These are phyloP conservation scores for Aspergillus ruber DNA, from an alignment of 2,329 filamentous ascomycete species.

Conservation along the genomic window DNA sequence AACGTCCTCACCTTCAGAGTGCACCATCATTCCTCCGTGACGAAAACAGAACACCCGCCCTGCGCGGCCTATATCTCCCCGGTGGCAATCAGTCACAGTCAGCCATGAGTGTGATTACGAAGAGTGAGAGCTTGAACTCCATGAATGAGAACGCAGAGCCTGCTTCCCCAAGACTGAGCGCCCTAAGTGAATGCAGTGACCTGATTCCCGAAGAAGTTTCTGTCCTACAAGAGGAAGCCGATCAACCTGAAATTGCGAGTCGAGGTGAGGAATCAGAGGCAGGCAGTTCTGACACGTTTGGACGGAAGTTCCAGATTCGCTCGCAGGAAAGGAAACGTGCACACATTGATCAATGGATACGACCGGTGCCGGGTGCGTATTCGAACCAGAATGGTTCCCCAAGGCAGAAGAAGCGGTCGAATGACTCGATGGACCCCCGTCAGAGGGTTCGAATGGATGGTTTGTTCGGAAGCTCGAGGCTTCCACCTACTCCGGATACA, in stretches of 20 bases:
- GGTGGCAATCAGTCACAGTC: constrained; percentile 22
- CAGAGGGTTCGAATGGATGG: constrained; percentile 24
- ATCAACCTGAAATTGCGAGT: constrained; percentile 19
- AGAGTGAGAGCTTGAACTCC: constrained; percentile 31
- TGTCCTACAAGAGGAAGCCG: constrained; percentile 14
- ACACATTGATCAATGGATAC: constrained; percentile 29
- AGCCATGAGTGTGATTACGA: constrained; percentile 25
- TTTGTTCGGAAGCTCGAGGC: constrained; percentile 27
- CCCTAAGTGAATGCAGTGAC: constrained; percentile 41
- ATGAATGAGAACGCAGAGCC: constrained; percentile 28
- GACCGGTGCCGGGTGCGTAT: constrained; percentile 13
- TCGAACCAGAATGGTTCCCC: not conserved
- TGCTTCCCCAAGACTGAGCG: constrained; percentile 36
- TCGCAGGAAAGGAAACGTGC: constrained; percentile 15
- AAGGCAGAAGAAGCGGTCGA: constrained; percentile 2
- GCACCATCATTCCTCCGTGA: constrained; percentile 36
- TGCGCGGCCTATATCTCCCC: constrained; percentile 34
- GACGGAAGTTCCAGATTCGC: constrained; percentile 1
- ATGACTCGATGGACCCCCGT: constrained; percentile 17
- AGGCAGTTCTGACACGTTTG: constrained; percentile 13
- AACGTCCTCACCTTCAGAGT: constrained; percentile 23
- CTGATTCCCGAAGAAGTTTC: constrained; percentile 27
- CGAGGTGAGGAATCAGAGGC: constrained; percentile 3
- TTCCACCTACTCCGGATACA: constrained; percentile 39
- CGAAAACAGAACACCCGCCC: constrained; percentile 29